Evolutionary conservation across 306 rosid species (phyloP), one percentile per base, ranked within the genome.

Genomic region (Dryas drummondii): DNA sequence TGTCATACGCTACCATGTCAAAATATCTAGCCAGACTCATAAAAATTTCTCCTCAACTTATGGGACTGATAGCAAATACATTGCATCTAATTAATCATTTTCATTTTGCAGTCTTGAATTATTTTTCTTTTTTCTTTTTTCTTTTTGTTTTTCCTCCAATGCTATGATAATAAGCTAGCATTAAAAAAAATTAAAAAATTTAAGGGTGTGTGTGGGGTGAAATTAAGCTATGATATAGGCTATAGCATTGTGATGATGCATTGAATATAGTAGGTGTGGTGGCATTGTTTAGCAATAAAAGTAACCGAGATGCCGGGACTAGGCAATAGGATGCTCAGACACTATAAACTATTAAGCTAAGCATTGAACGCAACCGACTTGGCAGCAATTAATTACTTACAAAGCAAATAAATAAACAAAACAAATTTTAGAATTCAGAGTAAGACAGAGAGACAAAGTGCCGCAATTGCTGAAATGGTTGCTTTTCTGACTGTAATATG

Each of bases 401-500:
- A 13, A 55, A n/a, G 4, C 13, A 61, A 42, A 32, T 44, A 40
- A 76, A 51, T 32, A 66, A 72, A 66, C 10, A 61, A 6, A 59
- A 5, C 10, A 62, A 14, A 2, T 6, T 9, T 49, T n/a, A 46
- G 65, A 68, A 11, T 53, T 50, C 1, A 45, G 55, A 22, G 73
- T 40, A 12, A 66, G 55, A 66, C 1, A 70, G 54, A 66, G 68
- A 66, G 73, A 82, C 82, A 82, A 19, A 27, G 80, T 72, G 85
- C 80, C 85, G 79, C 74, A 84, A 84, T 69, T 84, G 91, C 62
- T 82, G 84, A 82, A 83, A 77, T 61, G 82, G 79, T 79, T 84
- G 88, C 83, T 79, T 80, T 87, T 88, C 82, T 85, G 88, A 84
- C 86, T 82, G 80, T 81, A 61, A 69, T 76, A 58, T n/a, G 5